Percentiles rank a stretch among this genome's conserved stretches.
Evolutionary conservation across 1,284 basidiomycete genomes (phyloP).

Genomic region (Trametes versicolor): DNA sequence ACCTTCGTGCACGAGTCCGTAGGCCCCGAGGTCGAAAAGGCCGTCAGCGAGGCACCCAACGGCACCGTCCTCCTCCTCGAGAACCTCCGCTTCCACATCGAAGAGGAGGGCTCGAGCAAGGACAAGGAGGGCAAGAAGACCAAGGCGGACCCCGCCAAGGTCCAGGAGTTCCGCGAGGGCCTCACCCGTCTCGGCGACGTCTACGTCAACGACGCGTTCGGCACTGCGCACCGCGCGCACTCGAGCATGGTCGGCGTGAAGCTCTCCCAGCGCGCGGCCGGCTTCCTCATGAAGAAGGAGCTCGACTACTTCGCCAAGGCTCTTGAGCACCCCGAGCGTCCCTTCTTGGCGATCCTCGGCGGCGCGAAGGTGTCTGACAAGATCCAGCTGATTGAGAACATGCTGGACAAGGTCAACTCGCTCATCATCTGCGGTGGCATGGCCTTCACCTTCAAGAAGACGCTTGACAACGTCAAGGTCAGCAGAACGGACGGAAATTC

Average conservation of each 20-base stretch:
- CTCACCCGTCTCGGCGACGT: slow-evolving; percentile 96
- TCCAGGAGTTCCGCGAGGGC: slow-evolving; percentile 86
- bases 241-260: slow-evolving; percentile 99
- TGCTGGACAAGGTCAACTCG: slow-evolving; percentile 98
- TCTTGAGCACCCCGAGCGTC: slow-evolving; percentile 92
- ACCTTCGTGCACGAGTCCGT: slow-evolving; percentile 91
- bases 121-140: slow-evolving; percentile 93
- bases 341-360: slow-evolving; percentile 98
- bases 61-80: slow-evolving; percentile 95
- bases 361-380: slow-evolving; percentile 99
- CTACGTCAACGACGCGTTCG: slow-evolving; percentile 99
- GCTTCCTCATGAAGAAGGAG: slow-evolving; percentile 99
- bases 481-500: slow-evolving; percentile 20
- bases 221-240: slow-evolving; percentile 98
- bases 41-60: slow-evolving; percentile 74
- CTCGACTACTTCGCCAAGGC: slow-evolving; percentile 99
- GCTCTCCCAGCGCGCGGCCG: slow-evolving; percentile 92
- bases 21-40: slow-evolving; percentile 84
- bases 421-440: slow-evolving; percentile 98
- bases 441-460: slow-evolving; percentile 99
- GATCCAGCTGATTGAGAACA: slow-evolving; percentile 98
- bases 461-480: slow-evolving; percentile 82
- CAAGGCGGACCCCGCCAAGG: slow-evolving; percentile 88
- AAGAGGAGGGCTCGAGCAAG: slow-evolving; percentile 96
- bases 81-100: slow-evolving; percentile 98